These are phyloP conservation scores for Furcasterigmium furcatum DNA, from an alignment of 2,329 filamentous ascomycete species.

Conservation along the genomic window DNA sequence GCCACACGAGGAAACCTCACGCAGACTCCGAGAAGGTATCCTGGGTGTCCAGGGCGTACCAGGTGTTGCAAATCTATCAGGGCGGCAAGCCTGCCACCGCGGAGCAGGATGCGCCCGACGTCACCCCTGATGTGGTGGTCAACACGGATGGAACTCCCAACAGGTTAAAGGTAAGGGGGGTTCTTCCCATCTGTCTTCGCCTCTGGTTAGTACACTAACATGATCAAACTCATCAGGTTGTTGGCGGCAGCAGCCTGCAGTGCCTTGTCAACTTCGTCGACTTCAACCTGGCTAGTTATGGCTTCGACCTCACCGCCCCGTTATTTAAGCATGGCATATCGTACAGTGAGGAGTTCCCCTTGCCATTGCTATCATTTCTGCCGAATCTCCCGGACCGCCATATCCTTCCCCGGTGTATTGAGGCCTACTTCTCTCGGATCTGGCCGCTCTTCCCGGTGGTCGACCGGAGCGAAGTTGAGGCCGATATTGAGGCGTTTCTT, in stretches of 20 bases:
- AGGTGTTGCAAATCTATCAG: too few relatives aligned
- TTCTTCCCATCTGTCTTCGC: too few relatives aligned
- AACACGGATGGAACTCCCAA: conserved; percentile 17
- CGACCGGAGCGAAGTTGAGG: conserved; percentile 8
- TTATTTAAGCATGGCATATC: conserved; percentile 18
- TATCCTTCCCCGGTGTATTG: background rate
- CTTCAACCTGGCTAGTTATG: conserved; percentile 14
- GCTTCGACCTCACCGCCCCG: conserved; percentile 11
- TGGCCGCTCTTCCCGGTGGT: conserved; percentile 17
- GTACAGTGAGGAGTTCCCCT: conserved; percentile 16
- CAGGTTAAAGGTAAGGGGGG: conserved; percentile 7
- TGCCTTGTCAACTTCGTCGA: conserved; percentile 19
- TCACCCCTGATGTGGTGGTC: conserved; percentile 16
- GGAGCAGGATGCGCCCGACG: background rate
- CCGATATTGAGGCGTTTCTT: conserved; percentile 7
- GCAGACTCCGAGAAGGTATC: background rate
- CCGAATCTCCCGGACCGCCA: conserved; percentile 6
- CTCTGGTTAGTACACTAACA: background rate
- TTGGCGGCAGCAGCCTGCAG: conserved; percentile 18
- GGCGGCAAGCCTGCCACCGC: background rate
- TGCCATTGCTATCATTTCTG: conserved; percentile 9
- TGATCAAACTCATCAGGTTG: conserved; percentile 14
- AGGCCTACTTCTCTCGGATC: conserved; percentile 14
- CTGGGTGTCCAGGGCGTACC: background rate
- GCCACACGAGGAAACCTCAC: too few relatives aligned